phyloP scores from a whole-genome alignment of 2,329 filamentous ascomycete species.

The Trichophyton mentagrophytes region DNA sequence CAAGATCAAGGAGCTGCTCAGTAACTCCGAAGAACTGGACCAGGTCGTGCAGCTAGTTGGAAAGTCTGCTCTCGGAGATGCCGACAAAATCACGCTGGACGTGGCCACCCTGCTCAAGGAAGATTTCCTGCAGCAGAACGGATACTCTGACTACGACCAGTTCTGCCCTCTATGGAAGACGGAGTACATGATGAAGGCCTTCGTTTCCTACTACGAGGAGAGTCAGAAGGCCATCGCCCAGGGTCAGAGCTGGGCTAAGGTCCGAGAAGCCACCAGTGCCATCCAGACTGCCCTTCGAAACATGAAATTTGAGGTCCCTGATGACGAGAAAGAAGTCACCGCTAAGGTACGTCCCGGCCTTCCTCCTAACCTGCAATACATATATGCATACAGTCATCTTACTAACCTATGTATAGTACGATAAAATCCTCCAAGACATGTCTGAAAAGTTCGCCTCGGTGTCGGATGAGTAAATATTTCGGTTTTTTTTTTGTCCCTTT shows the following conservation, averaged over 20 bases:
- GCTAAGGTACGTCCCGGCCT: conserved; percentile 56
- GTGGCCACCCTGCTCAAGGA: conserved; percentile 88
- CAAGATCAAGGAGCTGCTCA: conserved; percentile 83
- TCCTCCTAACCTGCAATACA: conserved; percentile 4
- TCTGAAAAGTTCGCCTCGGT: conserved; percentile 95
- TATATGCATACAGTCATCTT: background rate
- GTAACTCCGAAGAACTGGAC: conserved; percentile 92
- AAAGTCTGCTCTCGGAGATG: conserved; percentile 89
- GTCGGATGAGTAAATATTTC: conserved; percentile 62
- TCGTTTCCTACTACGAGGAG: conserved; percentile 97
- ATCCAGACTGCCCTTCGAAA: conserved; percentile 72
- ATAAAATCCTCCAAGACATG: conserved; percentile 81
- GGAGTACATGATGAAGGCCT: conserved; percentile 99
- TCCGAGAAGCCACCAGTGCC: conserved; percentile 78
- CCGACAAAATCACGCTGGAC: conserved; percentile 96
- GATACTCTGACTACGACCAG: conserved; percentile 97
- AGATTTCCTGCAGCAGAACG: conserved; percentile 97
- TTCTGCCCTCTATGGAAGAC: conserved; percentile 99
- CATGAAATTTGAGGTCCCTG: conserved; percentile 94
- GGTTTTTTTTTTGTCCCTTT: background rate
- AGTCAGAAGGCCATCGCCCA: conserved; percentile 87
- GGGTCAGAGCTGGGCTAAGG: conserved; percentile 83
- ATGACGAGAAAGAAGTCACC: conserved; percentile 63
- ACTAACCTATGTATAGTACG: conserved; percentile 54
- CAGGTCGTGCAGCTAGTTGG: conserved; percentile 97